Base-by-base conservation (phyloP, 2,329 filamentous ascomycete genomes). In the Fusarium sarcochroum region DNA sequence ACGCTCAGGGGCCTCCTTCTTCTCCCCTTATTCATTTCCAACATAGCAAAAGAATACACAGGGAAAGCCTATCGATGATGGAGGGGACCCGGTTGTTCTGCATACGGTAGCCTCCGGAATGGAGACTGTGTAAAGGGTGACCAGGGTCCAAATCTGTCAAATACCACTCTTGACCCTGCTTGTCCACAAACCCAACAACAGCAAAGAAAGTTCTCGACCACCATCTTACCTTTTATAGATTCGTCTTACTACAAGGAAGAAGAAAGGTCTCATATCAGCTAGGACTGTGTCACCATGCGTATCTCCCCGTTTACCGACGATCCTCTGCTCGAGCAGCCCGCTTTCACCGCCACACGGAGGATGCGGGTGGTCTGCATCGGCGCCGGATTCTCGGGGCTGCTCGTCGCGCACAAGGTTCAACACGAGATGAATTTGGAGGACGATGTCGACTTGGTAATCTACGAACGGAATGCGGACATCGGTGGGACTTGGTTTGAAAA, bases 401-500 rank as follows among this genome's bases (percentile, higher is more conserved):
- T 57, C 14, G 38, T 52, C 7, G 54, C 54, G 15, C 54, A 57
- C 54, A 57, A 57, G 11, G 27, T 57, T n/a, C 54, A 57, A 17
- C 54, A 57, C 14, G 54, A 57, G 25, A 11, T 57, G 7, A 51
- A 57, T 13, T 9, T 57, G 5, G 54, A 57, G 15, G 35, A 51
- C 6, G 54, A 52, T 17, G 20, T 57, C n/a, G 30, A 57, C 30
- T 30, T 57, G 46, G 30, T 17, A 0, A 57, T 57, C 6, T 57
- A 57, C 6, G 53, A 57, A 17, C 50, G 11, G 11, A 51, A 57
- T 17, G 13, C 53, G 1, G 45, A 57, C 9, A 42, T 57, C 17
- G 54, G 54, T 32, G 54, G 54, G 5, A 57, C 54, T 23, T 57
- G 54, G 54, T 57, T 52, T 23, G 54, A 57, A n/a, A 57, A 57